These are phyloP conservation scores for Pichia thaimueangensis DNA, from an alignment of 805 yeast genomes.

Conservation along the genomic window DNA sequence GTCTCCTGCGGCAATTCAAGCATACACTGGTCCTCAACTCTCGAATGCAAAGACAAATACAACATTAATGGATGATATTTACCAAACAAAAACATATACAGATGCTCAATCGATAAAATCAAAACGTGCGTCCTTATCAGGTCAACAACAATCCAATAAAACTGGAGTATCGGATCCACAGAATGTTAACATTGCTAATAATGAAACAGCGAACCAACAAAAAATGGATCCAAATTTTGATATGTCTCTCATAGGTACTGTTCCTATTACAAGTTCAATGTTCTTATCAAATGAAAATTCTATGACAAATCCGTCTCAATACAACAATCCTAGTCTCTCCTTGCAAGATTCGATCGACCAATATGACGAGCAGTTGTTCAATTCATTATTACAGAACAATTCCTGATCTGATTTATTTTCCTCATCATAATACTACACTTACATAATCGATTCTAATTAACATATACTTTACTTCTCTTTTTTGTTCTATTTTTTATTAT, in stretches of 20 bases:
- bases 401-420: background rate
- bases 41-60: constrained; percentile 30
- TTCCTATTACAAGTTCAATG: constrained; percentile 8
- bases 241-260: constrained; percentile 8
- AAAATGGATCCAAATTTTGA: background rate
- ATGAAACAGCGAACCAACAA: too few species aligned
- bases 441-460: too few species aligned
- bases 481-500: too few species aligned
- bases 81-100: constrained; percentile 28
- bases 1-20: constrained; percentile 19
- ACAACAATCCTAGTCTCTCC: background rate
- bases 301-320: too few species aligned
- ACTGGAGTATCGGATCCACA: too few species aligned
- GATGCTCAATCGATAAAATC: constrained; percentile 14
- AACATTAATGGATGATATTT: constrained; percentile 29
- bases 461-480: too few species aligned
- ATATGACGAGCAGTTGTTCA: constrained; percentile 8
- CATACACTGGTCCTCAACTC: constrained; percentile 18
- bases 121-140: constrained; percentile 2
- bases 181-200: too few species aligned
- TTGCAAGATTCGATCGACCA: constrained; percentile 3
- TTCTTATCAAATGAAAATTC: background rate
- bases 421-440: too few species aligned
- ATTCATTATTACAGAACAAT: constrained; percentile 1
- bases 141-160: background rate